phyloP scores from a whole-genome alignment of 345 rosid genomes.

The Boechera divaricarpa region DNA sequence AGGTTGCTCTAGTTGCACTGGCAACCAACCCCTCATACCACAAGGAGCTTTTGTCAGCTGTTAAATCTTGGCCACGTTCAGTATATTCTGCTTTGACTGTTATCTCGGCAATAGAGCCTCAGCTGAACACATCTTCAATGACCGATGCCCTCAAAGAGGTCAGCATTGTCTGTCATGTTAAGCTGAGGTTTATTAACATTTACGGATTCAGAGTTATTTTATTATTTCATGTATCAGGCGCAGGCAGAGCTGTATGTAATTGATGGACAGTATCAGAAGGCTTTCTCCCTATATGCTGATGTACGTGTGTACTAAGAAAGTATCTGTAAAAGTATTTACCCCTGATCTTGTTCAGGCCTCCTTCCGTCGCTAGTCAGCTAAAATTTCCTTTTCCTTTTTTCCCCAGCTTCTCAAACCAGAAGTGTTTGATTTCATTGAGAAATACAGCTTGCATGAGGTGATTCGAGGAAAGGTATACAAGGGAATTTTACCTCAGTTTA shows the following conservation, averaged over 20 bases:
- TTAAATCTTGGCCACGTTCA: conserved; percentile 90
- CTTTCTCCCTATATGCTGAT: conserved; percentile 92
- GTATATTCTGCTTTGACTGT: conserved; percentile 87
- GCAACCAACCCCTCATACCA: conserved; percentile 91
- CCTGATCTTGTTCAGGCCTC: conserved; percentile 21
- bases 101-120: conserved; percentile 97
- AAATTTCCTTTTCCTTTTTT: conserved; percentile 34
- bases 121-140: conserved; percentile 92
- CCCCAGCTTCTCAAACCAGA: conserved; percentile 94
- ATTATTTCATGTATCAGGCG: conserved; percentile 57
- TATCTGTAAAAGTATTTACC: neutral
- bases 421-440: conserved; percentile 85
- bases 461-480: conserved; percentile 87
- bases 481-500: conserved; percentile 20
- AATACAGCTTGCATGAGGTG: conserved; percentile 78
- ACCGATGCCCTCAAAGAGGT: conserved; percentile 98
- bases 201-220: conserved; percentile 27
- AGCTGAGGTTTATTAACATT: conserved; percentile 33
- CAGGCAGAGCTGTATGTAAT: conserved; percentile 90
- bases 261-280: conserved; percentile 88
- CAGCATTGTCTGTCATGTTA: conserved; percentile 33
- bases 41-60: conserved; percentile 83
- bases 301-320: conserved; percentile 60
- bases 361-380: conserved; percentile 19
- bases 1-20: conserved; percentile 98